Base-by-base conservation (phyloP, 345 rosid species). In the Anacardium occidentale region DNA sequence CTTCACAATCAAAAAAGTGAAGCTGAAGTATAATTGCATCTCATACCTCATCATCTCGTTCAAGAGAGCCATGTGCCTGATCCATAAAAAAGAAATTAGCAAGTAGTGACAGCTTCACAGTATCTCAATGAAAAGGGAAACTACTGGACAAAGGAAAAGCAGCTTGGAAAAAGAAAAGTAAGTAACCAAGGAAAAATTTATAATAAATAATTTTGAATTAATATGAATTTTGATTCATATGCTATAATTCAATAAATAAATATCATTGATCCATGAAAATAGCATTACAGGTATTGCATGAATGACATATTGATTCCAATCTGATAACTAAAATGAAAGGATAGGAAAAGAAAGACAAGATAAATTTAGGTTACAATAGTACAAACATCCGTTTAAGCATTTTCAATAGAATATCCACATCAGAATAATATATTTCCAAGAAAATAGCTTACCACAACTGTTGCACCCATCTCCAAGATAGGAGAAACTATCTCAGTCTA, bases 1-100 rank as follows among this genome's bases (percentile, higher is more conserved):
- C 56, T 63, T 21, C 60, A 69, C n/a, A 73, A 22, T 58, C n/a
- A 25, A 37, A 15, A 24, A 45, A 69, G 20, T 20, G 37, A 34
- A 56, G n/a, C 21, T 25, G 55, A 40, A 71, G 54, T 34, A 15
- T 58, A 74, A 52, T 37, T 53, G 40, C 64, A 70, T 59, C 34
- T 57, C 50, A 45, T 88, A 93, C 98, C 98, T 93, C 98, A 68
- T 93, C 98, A 84, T 91, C 98, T 21, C 93, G 86, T 83, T 91
- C 95, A 81, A 88, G 78, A 51, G 97, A 80, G 72, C 88, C 92
- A 66, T 84, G 93, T 40, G 80, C 80, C 98, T 93, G 91, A 75
- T 45, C 68, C 21, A 77, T 66, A 55, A 79, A 45, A 47, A 76
- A 59, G 54, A 62, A 57, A 78, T 52, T 62, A 80, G 32, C 26